phyloP scores from a whole-genome alignment of 306 rosid genomes.

The Dalbergia oliveri region DNA sequence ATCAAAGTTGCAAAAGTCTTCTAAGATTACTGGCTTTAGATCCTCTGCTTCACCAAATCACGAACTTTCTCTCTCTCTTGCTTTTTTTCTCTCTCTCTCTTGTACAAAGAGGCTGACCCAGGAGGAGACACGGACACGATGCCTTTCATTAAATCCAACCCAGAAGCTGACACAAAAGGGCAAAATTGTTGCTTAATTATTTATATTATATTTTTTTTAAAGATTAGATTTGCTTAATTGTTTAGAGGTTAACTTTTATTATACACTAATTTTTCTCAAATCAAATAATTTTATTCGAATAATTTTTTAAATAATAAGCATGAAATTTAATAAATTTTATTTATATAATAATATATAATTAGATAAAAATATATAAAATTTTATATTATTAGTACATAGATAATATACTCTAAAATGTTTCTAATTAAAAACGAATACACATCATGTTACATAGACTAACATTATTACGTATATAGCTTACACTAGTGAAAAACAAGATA shows the following conservation, averaged over 20 bases:
- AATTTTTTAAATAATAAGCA: too few species aligned
- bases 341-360: too few species aligned
- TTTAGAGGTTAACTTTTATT: too few species aligned
- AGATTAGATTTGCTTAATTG: too few species aligned
- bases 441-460: background rate
- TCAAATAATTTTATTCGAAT: too few species aligned
- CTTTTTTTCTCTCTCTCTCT: slow-evolving; percentile 39
- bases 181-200: slow-evolving; percentile 35
- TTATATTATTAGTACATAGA: too few species aligned
- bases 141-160: slow-evolving; percentile 66
- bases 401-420: too few species aligned
- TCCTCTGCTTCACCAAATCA: slow-evolving; percentile 27
- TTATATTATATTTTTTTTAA: background rate
- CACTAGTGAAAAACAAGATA: background rate
- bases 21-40: slow-evolving; percentile 39
- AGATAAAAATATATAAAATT: too few species aligned
- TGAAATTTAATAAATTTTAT: too few species aligned
- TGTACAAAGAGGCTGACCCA: slow-evolving; percentile 43
- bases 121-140: slow-evolving; percentile 56
- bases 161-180: slow-evolving; percentile 17
- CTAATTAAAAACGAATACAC: background rate
- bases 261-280: too few species aligned
- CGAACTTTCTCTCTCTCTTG: slow-evolving; percentile 1
- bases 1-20: slow-evolving; percentile 45
- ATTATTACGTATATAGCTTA: background rate